phyloP scores from a whole-genome alignment of 768 basidiomycete genomes.

The Auriscalpium orientale region DNA sequence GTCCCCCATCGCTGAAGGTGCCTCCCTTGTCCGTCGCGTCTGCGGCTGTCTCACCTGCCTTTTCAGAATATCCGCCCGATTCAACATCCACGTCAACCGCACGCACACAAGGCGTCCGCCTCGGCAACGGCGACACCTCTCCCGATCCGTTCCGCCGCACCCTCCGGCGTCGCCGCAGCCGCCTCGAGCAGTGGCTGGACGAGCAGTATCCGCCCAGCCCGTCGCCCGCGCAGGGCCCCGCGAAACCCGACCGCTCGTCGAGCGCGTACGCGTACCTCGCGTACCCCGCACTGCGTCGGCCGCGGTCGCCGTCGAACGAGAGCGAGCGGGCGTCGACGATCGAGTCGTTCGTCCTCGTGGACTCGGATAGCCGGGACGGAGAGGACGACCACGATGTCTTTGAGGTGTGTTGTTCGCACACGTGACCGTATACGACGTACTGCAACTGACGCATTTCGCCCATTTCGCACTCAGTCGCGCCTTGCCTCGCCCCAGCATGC shows the following conservation, averaged over 20 bases:
- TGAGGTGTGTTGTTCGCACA: slow-evolving; percentile 5
- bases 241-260: slow-evolving; percentile 16
- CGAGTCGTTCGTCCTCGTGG: slow-evolving; percentile 36
- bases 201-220: slow-evolving; percentile 28
- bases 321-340: slow-evolving; percentile 27
- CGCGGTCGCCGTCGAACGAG: slow-evolving; percentile 20
- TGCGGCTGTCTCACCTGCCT: neutral
- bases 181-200: slow-evolving; percentile 36
- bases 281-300: slow-evolving; percentile 28
- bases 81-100: neutral
- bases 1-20: slow-evolving; percentile 1
- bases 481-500: slow-evolving; percentile 10
- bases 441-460: neutral
- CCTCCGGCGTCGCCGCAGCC: slow-evolving; percentile 31
- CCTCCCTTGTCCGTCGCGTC: neutral
- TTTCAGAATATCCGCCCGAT: neutral
- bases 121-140: slow-evolving; percentile 11
- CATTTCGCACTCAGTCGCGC: neutral
- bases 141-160: slow-evolving; percentile 10
- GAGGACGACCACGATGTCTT: slow-evolving; percentile 15
- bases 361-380: slow-evolving; percentile 1
- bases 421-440: slow-evolving; percentile 3
- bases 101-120: neutral
- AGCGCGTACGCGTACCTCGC: slow-evolving; percentile 34
- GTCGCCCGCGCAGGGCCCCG: slow-evolving; percentile 13